Evolutionary conservation across 179 eudicot species (phyloP).

Genomic region (Spinacia oleracea): DNA sequence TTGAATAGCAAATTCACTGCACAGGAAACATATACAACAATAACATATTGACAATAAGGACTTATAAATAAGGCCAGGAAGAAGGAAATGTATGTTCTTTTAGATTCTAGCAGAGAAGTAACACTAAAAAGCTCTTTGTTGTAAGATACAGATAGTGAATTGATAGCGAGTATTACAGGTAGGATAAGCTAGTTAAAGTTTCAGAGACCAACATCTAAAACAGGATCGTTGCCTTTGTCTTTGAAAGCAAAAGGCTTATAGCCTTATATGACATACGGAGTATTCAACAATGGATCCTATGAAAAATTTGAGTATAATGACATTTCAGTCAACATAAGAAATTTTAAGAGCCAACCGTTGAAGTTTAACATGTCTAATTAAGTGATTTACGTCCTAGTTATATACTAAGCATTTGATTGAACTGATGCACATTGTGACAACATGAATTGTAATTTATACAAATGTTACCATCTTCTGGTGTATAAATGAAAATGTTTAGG

Average conservation of each 20-base stretch:
- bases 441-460: neutral
- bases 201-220: neutral
- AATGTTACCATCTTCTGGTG: neutral
- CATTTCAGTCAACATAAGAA: neutral
- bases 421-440: neutral
- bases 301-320: neutral
- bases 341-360: neutral
- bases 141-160: neutral
- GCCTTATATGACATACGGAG: neutral
- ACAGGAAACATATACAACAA: neutral
- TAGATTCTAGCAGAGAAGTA: constrained; percentile 2
- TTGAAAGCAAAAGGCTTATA: neutral
- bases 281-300: neutral
- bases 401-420: neutral
- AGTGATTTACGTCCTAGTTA: neutral
- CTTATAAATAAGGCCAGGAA: neutral
- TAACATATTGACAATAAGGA: neutral
- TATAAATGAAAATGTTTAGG: constrained; percentile 10
- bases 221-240: constrained; percentile 1
- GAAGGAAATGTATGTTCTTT: neutral
- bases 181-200: constrained; percentile 2
- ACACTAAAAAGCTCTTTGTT: neutral
- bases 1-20: neutral
- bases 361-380: neutral
- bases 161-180: neutral